Base-by-base conservation (phyloP, 225 moss, liverwort and hornwort genomes). In the Thuidium tamariscinum region DNA sequence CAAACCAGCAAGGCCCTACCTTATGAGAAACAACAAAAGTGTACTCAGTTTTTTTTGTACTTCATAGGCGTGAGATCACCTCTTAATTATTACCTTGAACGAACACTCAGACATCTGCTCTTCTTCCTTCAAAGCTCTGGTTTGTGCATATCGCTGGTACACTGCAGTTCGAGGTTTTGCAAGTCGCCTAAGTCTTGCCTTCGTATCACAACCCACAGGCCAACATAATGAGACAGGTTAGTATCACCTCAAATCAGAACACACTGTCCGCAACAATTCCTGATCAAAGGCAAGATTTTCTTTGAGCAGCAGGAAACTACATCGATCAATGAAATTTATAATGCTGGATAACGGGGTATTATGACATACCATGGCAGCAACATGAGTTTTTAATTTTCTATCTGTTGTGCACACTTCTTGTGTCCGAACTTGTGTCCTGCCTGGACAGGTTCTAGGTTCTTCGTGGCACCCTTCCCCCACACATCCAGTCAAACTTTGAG, bases 31-130 rank as follows among this genome's bases (percentile, higher is more conserved):
- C 19, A 59, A 60, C 13, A 75, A 81, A 74, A 23, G 30, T 44
- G 17, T 6, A 55, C 81, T 74, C 66, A 67, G 5, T 73, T 65
- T 16, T 39, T n/a, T 14, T 74, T 32, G 19, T 81, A 11, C 77
- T 69, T 41, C 83, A 69, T 39, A 83, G 22, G 21, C 19, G 26
- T 66, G 48, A 83, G 78, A 61, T 79, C 26, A 70, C 22, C 41
- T 29, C 48, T 60, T 55, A 36, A 36, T 57, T 56, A 62, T 25
- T 89, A 95, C 96, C 96, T 94, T 91, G 81, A 96, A 96, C 67
- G 96, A 96, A 77, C 96, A 96, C 85, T 96, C 96, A 81, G 95
- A 95, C 95, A 96, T 91, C 88, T 95, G 92, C 89, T 95, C 94
- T 82, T 95, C 96, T 85, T 96, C 96, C 72, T 90, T 85, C 85